Base-by-base conservation (phyloP, 139 green algal species). In the Asterochloris erici region DNA sequence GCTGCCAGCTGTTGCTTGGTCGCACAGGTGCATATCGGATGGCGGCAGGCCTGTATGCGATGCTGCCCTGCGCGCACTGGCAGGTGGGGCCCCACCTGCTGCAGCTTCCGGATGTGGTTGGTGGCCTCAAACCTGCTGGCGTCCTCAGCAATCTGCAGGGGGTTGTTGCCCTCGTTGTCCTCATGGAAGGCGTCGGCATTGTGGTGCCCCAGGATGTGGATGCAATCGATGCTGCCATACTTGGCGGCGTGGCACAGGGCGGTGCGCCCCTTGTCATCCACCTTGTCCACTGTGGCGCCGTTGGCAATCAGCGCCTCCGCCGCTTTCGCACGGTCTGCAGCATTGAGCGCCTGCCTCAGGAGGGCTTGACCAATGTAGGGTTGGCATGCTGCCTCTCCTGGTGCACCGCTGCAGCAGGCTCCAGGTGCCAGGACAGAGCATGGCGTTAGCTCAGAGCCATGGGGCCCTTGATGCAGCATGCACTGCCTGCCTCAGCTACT, bases 191-290 rank as follows among this genome's bases (percentile, higher is more conserved):
- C 84, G 70, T 91, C 75, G n/a, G 87, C 87, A 23, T 85, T 71
- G 27, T 81, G 73, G 0, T 77, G 62, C 16, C 75, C 78, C 82
- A 91, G 81, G 76, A 91, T 71, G 61, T 86, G 73, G 24, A 91
- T 84, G 80, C 87, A 87, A 79, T 91, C 88, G 0, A 85, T 78
- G 47, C 70, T 83, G 82, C 86, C 88, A 63, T 89, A 89, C 75
- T 85, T 83, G 17, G 84, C 86, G 21, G 88, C 88, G 66, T 87
- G 83, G 66, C 63, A 83, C 77, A 91, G 79, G 47, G 88, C 88
- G 19, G 85, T 91, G 66, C 81, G 81, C 54, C 84, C 86, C n/a
- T 69, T 76, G 27, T 84, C 78, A 73, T 84, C 73, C n/a, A 68
- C 47, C 23, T 26, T 61, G 21, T 81, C 71, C 9, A 81, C 23